phyloP scores from a whole-genome alignment of 768 basidiomycete species.

The Omphalotus guepiniiformis region DNA sequence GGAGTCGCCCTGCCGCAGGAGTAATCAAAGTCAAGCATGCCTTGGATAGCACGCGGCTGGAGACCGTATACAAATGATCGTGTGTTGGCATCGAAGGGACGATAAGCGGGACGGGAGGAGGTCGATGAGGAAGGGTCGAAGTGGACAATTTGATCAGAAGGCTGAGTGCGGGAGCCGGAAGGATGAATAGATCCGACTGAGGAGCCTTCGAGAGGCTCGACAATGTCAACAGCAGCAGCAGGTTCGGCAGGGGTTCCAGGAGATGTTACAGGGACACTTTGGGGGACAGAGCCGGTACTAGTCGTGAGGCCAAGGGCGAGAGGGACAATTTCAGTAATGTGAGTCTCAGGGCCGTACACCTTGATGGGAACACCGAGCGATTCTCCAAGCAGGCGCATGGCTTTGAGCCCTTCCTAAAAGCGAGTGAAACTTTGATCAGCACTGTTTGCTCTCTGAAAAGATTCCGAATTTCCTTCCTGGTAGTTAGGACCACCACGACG shows the following conservation, averaged over 20 bases:
- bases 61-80: constrained; percentile 98
- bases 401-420: constrained; percentile 71
- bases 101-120: constrained; percentile 66
- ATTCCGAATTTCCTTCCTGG: constrained; percentile 86
- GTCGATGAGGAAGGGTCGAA: constrained; percentile 56
- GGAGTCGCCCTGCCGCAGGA: constrained; percentile 91
- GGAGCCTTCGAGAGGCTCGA: constrained; percentile 35
- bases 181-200: constrained; percentile 5
- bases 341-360: constrained; percentile 96
- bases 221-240: constrained; percentile 30
- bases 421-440: background rate
- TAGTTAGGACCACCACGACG: constrained; percentile 99
- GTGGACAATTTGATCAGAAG: constrained; percentile 85
- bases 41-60: constrained; percentile 98
- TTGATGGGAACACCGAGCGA: constrained; percentile 95
- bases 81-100: constrained; percentile 91
- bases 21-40: constrained; percentile 96
- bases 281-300: constrained; percentile 5
- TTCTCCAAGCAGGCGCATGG: constrained; percentile 96
- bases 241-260: constrained; percentile 45
- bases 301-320: constrained; percentile 83
- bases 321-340: constrained; percentile 98
- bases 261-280: constrained; percentile 31
- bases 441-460: too few relatives aligned
- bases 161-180: constrained; percentile 55